These are phyloP conservation scores for Aurantiochytrium sp. DNA, from an alignment of 108 stramenopile genomes.

Conservation along the genomic window DNA sequence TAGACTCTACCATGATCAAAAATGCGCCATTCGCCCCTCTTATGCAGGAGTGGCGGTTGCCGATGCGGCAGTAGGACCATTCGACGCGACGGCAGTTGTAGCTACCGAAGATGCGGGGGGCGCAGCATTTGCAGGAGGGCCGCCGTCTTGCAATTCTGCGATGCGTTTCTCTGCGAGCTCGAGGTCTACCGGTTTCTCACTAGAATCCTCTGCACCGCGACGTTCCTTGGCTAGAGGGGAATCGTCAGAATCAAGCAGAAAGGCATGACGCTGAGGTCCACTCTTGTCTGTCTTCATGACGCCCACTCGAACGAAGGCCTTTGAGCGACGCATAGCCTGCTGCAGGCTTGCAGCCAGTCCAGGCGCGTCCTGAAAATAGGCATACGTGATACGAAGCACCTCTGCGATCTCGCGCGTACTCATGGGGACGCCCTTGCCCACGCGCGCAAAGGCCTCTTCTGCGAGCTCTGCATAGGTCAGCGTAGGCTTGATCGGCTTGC, in stretches of 20 bases:
- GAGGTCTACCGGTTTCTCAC: neutral
- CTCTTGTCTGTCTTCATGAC: neutral
- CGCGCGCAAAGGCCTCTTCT: neutral
- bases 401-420: neutral
- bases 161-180: neutral
- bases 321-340: neutral
- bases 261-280: neutral
- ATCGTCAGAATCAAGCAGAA: neutral
- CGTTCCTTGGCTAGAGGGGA: neutral
- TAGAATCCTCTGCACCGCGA: neutral
- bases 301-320: neutral
- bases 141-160: neutral
- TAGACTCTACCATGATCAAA: too few relatives aligned
- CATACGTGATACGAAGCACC: neutral
- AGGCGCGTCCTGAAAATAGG: neutral
- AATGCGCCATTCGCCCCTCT: too few relatives aligned
- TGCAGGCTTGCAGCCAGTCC: neutral
- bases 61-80: neutral
- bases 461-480: neutral
- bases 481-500: neutral
- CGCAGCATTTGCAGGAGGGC: neutral
- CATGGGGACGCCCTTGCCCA: neutral
- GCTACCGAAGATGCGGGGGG: neutral
- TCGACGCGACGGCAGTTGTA: neutral
- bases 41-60: too few relatives aligned